phyloP scores from a whole-genome alignment of 2,329 filamentous ascomycete species.

The Colletotrichum nymphaeae region DNA sequence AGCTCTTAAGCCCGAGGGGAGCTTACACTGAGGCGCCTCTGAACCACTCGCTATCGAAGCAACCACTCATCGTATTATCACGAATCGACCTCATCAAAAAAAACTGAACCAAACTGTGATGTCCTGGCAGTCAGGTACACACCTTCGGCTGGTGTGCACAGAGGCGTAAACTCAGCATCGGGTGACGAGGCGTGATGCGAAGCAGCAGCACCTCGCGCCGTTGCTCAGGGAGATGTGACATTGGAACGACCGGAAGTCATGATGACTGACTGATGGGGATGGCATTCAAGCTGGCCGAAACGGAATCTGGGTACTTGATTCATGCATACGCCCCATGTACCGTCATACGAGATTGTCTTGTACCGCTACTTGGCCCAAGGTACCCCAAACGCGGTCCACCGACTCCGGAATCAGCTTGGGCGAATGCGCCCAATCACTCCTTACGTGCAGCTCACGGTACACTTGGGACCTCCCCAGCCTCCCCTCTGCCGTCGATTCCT shows the following conservation, averaged over 20 bases:
- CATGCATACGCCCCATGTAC: conserved; percentile 43
- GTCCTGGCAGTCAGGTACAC: background rate
- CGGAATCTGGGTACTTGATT: conserved; percentile 42
- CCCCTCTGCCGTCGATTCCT: background rate
- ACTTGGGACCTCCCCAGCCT: conserved; percentile 23
- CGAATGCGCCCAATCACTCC: conserved; percentile 30
- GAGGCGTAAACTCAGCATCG: background rate
- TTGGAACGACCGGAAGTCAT: conserved; percentile 28
- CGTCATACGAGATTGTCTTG: conserved; percentile 40
- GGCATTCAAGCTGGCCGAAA: conserved; percentile 12
- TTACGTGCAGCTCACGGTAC: conserved; percentile 12
- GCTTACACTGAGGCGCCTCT: conserved; percentile 12
- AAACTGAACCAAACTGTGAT: background rate
- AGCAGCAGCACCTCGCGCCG: background rate
- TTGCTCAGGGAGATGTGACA: conserved; percentile 27
- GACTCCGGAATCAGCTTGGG: conserved; percentile 26
- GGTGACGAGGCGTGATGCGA: background rate
- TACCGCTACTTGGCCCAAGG: conserved; percentile 41
- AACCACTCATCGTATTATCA: background rate
- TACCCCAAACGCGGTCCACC: conserved; percentile 35
- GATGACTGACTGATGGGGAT: conserved; percentile 26
- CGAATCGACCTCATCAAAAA: background rate
- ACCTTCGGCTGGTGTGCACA: background rate
- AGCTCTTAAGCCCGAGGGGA: background rate
- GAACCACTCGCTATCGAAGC: conserved; percentile 3